Evolutionary conservation across 108 stramenopile genomes (phyloP).

Genomic region (Nitzschia sp.): DNA sequence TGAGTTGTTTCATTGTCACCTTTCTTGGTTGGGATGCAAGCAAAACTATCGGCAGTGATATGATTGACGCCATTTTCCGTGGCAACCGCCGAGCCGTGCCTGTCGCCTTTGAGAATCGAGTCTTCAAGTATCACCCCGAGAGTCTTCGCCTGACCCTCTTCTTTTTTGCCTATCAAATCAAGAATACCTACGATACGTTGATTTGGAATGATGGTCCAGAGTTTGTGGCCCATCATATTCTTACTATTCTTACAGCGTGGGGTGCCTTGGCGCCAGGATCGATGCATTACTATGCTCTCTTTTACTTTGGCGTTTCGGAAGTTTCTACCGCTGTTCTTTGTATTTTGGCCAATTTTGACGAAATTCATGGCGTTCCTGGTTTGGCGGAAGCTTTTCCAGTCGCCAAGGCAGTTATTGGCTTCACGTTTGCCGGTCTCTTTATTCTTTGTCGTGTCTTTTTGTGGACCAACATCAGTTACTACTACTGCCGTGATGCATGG

Average conservation of each 20-base stretch:
- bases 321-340: constrained; percentile 72
- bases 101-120: constrained; percentile 46
- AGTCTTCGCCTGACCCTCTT: constrained; percentile 47
- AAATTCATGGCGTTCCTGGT: constrained; percentile 67
- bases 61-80: constrained; percentile 34
- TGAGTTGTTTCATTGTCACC: constrained; percentile 49
- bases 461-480: constrained; percentile 73
- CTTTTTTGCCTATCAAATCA: constrained; percentile 80
- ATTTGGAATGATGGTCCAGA: constrained; percentile 81
- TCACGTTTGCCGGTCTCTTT: constrained; percentile 69
- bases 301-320: constrained; percentile 83
- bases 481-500: constrained; percentile 61
- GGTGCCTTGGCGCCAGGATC: constrained; percentile 67
- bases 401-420: constrained; percentile 62
- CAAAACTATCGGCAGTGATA: constrained; percentile 26
- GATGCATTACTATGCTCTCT: constrained; percentile 66
- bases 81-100: constrained; percentile 31
- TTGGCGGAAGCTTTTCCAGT: constrained; percentile 72
- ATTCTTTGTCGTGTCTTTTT: constrained; percentile 67
- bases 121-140: constrained; percentile 66
- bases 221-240: constrained; percentile 77
- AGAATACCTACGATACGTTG: constrained; percentile 80
- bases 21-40: constrained; percentile 51
- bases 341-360: constrained; percentile 84
- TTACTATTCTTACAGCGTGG: constrained; percentile 67